Evolutionary conservation across 768 basidiomycete species (phyloP), one percentile per base, ranked within the genome.

Genomic region (Rhizopogon vesiculosus): DNA sequence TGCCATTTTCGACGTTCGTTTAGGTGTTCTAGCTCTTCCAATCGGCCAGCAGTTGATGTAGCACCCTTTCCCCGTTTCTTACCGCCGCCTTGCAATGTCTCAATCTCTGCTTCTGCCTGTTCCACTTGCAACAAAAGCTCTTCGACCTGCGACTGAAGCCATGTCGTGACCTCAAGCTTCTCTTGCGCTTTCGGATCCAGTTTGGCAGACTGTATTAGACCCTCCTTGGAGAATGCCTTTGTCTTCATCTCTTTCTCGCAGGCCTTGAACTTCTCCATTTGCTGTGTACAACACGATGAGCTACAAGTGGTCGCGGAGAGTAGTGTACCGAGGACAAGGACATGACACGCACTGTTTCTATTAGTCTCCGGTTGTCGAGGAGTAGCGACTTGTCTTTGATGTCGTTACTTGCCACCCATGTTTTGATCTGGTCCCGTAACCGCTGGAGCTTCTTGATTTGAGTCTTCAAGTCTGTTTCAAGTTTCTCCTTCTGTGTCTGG

Each of bases 181-280:
- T 95, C 93, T 75, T 97, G 93, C 55, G 96, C 93, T 67, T 93
- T 94, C 53, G 97, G 97, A 72, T 98, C 97, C 22, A 98, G 85
- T 66, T 91, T 93, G 39, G 92, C 83, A 10, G 93, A 92, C 57
- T 94, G 92, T 58, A 89, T 97, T 42, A 99, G 80, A 42, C 97
- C 97, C 72, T 98, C 97, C 68, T 98, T 99, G 18, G 95, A 98
- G 74, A 98, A 99, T 0, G 97, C 97, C 72, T 99, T 99, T 56
- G 97, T 98, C 82, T 99, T 99, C 96, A 98, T 98, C 75, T 99
- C 97, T 78, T 98, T 99, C 77, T 99, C 97, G 75, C 95, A 94
- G 22, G 96, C 96, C 67, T 99, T 99, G 84, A 99, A 99, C 69
- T 93, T 95, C 78, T 99, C 97, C 97, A 99, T 99, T 98, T 98